Conservation (phyloP, 1,284 basidiomycete genomes). For the Tilletia setariae region DNA sequence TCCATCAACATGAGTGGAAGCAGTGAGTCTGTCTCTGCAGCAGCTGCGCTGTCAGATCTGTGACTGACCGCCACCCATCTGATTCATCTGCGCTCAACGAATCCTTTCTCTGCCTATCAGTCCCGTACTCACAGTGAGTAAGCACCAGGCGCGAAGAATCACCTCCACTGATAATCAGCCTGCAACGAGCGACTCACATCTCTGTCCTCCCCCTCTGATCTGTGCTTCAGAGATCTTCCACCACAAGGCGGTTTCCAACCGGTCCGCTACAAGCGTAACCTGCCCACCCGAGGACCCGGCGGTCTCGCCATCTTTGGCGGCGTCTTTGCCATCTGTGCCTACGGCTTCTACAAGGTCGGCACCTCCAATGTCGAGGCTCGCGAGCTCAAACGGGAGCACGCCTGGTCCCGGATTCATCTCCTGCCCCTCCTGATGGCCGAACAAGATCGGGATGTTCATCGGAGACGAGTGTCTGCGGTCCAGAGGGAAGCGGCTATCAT, state of each 20-base stretch:
- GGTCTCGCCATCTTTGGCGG: conserved; percentile 81
- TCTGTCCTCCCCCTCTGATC: neutral
- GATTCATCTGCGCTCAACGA: neutral
- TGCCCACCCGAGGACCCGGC: conserved; percentile 86
- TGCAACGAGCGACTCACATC: neutral
- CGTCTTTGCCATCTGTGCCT: conserved; percentile 78
- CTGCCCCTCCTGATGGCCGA: conserved; percentile 83
- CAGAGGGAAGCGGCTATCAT: conserved; percentile 86
- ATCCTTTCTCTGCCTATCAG: conserved; percentile 17
- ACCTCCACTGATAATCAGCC: neutral
- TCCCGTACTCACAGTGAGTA: conserved; percentile 38
- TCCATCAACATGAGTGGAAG: conserved; percentile 13
- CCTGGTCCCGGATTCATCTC: conserved; percentile 93
- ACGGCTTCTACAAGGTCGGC: conserved; percentile 88
- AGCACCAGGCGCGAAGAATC: neutral
- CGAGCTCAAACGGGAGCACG: conserved; percentile 87
- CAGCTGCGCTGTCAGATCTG: neutral
- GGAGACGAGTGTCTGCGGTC: conserved; percentile 74
- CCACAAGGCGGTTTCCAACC: conserved; percentile 87
- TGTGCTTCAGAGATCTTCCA: conserved; percentile 69
- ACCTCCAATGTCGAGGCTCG: conserved; percentile 86
- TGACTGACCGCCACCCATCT: neutral
- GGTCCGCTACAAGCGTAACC: conserved; percentile 91
- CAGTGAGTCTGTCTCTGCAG: conserved; percentile 8
- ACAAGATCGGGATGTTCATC: conserved; percentile 83